These are phyloP conservation scores for Exophiala phaeomuriformis DNA, from an alignment of 2,329 filamentous ascomycete genomes.

Conservation along the genomic window DNA sequence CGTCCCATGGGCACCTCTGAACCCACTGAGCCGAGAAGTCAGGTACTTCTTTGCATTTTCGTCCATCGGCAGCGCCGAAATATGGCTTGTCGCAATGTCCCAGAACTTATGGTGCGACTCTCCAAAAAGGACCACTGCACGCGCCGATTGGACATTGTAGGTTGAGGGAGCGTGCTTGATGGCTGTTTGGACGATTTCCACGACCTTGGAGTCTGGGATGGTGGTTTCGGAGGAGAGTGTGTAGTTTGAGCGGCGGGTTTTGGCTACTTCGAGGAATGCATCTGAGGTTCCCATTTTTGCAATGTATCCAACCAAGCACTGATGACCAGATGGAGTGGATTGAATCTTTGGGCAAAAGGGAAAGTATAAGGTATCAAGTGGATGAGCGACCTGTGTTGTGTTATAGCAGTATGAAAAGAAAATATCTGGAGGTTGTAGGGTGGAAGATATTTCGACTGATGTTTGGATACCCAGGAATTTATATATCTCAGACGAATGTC, in stretches of 20 bases:
- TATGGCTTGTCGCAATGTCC: conserved; percentile 52
- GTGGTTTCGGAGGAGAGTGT: conserved; percentile 14
- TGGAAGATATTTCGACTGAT: too few species aligned
- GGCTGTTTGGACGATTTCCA: conserved; percentile 23
- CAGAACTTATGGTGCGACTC: conserved; percentile 82
- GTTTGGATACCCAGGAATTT: too few species aligned
- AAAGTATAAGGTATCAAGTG: neutral
- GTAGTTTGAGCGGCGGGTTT: conserved; percentile 21
- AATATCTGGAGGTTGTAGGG: too few species aligned
- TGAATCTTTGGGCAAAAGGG: neutral
- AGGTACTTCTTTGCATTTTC: conserved; percentile 10
- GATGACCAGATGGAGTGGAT: neutral
- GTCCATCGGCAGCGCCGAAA: conserved; percentile 9
- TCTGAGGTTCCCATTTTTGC: conserved; percentile 2
- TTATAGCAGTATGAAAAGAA: too few species aligned
- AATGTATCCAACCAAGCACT: neutral
- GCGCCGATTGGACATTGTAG: conserved; percentile 84
- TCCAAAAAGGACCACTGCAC: conserved; percentile 69
- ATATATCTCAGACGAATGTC: too few species aligned
- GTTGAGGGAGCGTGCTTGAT: conserved; percentile 50
- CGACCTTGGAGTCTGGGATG: conserved; percentile 20
- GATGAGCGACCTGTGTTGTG: too few species aligned
- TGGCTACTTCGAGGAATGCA: conserved; percentile 16
- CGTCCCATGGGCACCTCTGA: conserved; percentile 60
- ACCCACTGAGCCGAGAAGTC: conserved; percentile 12